phyloP scores from a whole-genome alignment of 1,139 yeast genomes.

The Candida glucosophila region DNA sequence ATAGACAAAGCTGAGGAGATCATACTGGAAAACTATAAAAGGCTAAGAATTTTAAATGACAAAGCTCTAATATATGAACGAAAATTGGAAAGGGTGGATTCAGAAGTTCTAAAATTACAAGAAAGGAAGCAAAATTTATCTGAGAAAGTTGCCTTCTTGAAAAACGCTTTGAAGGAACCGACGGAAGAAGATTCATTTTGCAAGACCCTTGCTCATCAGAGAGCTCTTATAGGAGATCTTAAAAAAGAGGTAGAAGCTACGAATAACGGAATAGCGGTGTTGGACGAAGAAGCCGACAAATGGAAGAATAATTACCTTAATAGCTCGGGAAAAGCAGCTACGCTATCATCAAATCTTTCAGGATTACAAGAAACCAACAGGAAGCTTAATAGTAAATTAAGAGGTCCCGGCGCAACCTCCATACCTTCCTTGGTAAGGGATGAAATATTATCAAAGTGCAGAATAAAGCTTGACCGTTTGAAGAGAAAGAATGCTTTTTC shows the following conservation, averaged over 20 bases:
- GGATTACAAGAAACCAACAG: conserved; percentile 23
- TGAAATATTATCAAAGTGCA: conserved; percentile 25
- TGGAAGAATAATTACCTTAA: conserved; percentile 44
- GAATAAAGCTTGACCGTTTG: conserved; percentile 17
- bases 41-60: conserved; percentile 40
- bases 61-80: conserved; percentile 38
- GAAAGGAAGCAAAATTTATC: conserved; percentile 11
- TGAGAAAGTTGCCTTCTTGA: conserved; percentile 12
- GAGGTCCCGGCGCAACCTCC: conserved; percentile 35
- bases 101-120: conserved; percentile 16
- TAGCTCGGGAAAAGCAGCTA: conserved; percentile 49
- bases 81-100: conserved; percentile 35
- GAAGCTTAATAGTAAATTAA: conserved; percentile 18
- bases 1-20: conserved; percentile 42
- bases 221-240: conserved; percentile 19
- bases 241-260: conserved; percentile 19
- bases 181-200: conserved; percentile 2
- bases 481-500: conserved; percentile 28
- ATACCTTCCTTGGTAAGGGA: conserved; percentile 31
- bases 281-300: conserved; percentile 27
- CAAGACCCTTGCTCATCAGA: conserved; percentile 14
- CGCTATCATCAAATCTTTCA: conserved; percentile 28
- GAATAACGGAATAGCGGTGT: conserved; percentile 16
- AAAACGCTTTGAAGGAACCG: conserved; percentile 5
- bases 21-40: conserved; percentile 41